Conservation (phyloP, 192 early-diverging fungal species). For the Backusella liffmaniae region DNA sequence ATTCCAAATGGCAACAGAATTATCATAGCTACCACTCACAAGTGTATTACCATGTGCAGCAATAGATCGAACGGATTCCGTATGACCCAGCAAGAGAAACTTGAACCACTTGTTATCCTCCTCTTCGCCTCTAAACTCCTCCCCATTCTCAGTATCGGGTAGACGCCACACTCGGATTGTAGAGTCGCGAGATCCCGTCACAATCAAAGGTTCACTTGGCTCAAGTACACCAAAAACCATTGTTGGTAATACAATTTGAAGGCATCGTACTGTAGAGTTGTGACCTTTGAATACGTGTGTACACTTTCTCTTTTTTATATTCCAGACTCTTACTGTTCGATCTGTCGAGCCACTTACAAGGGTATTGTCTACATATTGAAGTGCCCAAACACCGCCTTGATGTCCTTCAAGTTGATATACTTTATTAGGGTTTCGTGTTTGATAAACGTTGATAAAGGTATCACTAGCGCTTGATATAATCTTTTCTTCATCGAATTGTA, state of each 20-base stretch:
- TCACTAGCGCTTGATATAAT: conserved; percentile 95
- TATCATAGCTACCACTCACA: conserved; percentile 92
- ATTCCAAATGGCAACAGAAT: conserved; percentile 91
- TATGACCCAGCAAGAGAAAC: conserved; percentile 82
- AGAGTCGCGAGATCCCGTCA: conserved; percentile 93
- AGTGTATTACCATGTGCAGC: conserved; percentile 85
- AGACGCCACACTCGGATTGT: conserved; percentile 94
- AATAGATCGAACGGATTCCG: conserved; percentile 87
- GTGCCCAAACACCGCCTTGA: conserved; percentile 97
- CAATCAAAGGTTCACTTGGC: conserved; percentile 78
- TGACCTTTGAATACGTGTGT: conserved; percentile 96
- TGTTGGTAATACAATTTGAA: conserved; percentile 81
- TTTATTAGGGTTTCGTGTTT: conserved; percentile 45
- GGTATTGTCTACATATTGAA: conserved; percentile 86
- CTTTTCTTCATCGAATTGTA: conserved; percentile 96
- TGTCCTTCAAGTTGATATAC: conserved; percentile 65
- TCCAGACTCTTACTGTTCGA: conserved; percentile 94
- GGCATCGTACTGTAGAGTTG: conserved; percentile 90
- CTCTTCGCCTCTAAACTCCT: conserved; percentile 18
- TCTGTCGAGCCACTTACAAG: conserved; percentile 96
- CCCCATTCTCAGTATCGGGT: conserved; percentile 42
- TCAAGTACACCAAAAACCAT: conserved; percentile 59
- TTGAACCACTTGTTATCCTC: conserved; percentile 76
- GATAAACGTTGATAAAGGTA: conserved; percentile 91
- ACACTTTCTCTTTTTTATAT: conserved; percentile 84